Base-by-base conservation (phyloP, 768 basidiomycete species). In the Boletellus emodensis region DNA sequence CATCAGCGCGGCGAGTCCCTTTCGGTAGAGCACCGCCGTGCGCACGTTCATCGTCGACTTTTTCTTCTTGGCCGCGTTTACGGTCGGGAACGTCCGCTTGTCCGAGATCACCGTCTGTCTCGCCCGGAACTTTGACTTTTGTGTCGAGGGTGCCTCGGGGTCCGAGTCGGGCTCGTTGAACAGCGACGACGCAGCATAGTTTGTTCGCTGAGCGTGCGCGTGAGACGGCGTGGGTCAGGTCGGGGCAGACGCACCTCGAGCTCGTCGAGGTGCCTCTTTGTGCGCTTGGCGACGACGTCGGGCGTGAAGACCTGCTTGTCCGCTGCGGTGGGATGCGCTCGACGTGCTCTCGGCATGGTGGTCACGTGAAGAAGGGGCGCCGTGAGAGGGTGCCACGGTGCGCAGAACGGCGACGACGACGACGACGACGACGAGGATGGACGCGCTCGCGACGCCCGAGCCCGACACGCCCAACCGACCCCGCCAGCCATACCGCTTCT, bases 31-130 rank as follows among this genome's bases (percentile, higher is more conserved):
- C 33, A 93, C 72, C 17, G 90, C 87, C 26, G 83, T 82, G 52
- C 91, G 78, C 49, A 93, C 82, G 57, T 80, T 85, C 82, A 87
- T 88, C 4, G 81, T 85, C 12, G 87, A 85, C 65, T 90, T 91
- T 72, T 85, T 90, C 75, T 82, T 85, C 45, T 75, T 77, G 26
- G 48, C 42, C 14, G 55, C 40, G 33, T 47, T 55, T 34, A 49
- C 49, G 3, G 55, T 41, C 40, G 58, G 54, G 56, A 83, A 73
- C 46, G 74, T 72, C 53, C 81, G 79, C 71, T 85, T 86, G 74
- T 89, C 87, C 42, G 88, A 90, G 48, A 89, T 84, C 28, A 66
- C 65, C n/a, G 79, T 81, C 61, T 87, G 83, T 34, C 88, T 76
- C 39, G 85, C 85, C 12, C 87, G 80, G 45, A 84, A 84, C 61